Base-by-base conservation (phyloP, 2,329 filamentous ascomycete species). In the Colletotrichum sansevieriae region DNA sequence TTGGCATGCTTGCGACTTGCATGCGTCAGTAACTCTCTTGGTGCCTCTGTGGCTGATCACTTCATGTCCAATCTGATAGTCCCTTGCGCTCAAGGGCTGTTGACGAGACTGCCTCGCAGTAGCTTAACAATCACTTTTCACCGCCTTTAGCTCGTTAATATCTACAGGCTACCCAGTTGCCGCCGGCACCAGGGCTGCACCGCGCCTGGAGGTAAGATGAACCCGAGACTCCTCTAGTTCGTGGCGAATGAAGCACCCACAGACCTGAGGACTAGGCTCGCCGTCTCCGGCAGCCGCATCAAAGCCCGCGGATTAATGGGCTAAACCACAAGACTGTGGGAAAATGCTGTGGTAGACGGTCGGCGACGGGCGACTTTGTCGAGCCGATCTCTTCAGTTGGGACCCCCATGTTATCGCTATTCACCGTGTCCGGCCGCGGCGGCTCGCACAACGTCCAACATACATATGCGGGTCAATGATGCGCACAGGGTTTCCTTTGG, bases 391-490 rank as follows among this genome's bases (percentile, higher is more conserved):
- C 49, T 52, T 57, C 44, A 39, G 47, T 18, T 25, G 37, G 52
- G 56, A 51, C 15, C 52, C 35, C 37, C 39, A 39, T 41, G 55
- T n/a, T 46, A 52, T 52, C 25, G 13, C 51, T 29, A 29, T 29
- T 67, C 63, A 62, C 63, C 43, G 62, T 54, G 65, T 52, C 41
- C 52, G 60, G 60, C 60, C 60, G 44, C 61, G 39, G 64, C 58
- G 61, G 54, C 65, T 67, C 44, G 52, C 65, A 49, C 61, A 65
- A 65, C 54, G 61, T 60, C 44, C 63, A 57, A 33, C 44, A 10
- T 57, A 67, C 66, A 70, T 67, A 63, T 62, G 67, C 67, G 67
- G 67, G 63, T 62, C 51, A 15, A 63, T 70, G 67, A 70, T 70
- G 67, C 64, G 63, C 67, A 63, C 67, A 68, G 63, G 67, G 67